Conservation (phyloP, 441 rosid species). For the Erysimum cheiri region DNA sequence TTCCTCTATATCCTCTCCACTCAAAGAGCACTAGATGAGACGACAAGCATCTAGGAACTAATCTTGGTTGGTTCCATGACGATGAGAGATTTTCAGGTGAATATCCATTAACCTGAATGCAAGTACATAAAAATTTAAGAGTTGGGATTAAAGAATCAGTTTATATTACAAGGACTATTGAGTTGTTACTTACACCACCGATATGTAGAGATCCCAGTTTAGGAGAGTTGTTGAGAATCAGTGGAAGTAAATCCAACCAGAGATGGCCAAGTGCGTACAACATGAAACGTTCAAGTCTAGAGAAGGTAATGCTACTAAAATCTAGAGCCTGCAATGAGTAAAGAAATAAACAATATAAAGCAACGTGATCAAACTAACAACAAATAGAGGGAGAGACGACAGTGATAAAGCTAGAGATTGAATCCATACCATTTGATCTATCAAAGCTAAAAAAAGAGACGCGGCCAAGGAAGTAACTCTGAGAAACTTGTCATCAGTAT, state of each 20-base stretch:
- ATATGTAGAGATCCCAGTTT: not conserved
- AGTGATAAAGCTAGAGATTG: not conserved
- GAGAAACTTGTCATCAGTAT: not conserved
- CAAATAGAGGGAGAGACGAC: not conserved
- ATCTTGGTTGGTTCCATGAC: not conserved
- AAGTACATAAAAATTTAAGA: not conserved
- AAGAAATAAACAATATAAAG: not conserved
- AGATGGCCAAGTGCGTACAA: not conserved
- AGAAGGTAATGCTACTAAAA: constrained; percentile 1
- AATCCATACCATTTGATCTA: not conserved
- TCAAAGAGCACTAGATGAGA: not conserved
- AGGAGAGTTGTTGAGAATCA: not conserved
- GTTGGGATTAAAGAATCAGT: not conserved
- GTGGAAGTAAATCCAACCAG: not conserved
- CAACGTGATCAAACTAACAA: not conserved
- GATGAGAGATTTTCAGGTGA: not conserved
- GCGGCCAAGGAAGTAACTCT: not conserved
- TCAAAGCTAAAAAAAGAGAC: not conserved
- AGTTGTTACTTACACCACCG: not conserved
- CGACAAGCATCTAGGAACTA: constrained; percentile 9
- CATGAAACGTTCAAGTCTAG: not conserved
- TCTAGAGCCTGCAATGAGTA: not conserved
- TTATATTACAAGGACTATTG: not conserved
- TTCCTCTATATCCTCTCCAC: not conserved
- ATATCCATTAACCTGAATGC: not conserved